These are phyloP conservation scores for Populus pruinosa DNA, from an alignment of 345 rosid genomes.

Conservation along the genomic window DNA sequence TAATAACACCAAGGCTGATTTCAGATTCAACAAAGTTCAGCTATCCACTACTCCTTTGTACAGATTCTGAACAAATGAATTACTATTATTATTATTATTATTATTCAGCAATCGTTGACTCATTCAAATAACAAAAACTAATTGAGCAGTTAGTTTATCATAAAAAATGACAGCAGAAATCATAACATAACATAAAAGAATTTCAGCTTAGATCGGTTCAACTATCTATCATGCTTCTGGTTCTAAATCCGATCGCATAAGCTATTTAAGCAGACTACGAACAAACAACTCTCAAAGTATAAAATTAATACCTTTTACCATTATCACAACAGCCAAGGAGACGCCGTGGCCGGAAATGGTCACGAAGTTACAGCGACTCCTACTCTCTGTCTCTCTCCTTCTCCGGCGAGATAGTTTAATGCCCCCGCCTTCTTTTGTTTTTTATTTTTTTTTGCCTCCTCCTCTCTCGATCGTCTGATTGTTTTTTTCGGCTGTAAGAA, in stretches of 20 bases:
- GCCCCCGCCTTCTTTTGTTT: not conserved
- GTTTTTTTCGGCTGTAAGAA: not conserved
- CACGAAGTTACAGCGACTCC: not conserved
- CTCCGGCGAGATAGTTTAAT: not conserved
- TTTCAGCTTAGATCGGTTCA: not conserved
- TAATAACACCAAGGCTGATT: not conserved
- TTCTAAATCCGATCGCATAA: not conserved
- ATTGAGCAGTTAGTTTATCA: no score
- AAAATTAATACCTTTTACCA: not conserved
- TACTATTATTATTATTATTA: not conserved
- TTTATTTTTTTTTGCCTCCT: not conserved
- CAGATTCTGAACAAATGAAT: not conserved
- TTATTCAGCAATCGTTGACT: no score
- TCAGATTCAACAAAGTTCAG: not conserved
- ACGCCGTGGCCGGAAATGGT: not conserved
- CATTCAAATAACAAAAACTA: no score
- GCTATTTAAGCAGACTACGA: not conserved
- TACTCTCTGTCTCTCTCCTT: not conserved
- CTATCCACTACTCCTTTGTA: not conserved
- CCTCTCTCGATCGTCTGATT: not conserved
- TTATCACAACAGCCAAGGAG: not conserved
- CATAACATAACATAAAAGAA: no score
- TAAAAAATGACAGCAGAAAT: no score
- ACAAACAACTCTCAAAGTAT: not conserved
- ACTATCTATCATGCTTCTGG: not conserved